Percentiles rank a stretch among this genome's conserved stretches.
phyloP scores from a whole-genome alignment of 1,284 basidiomycete genomes.

The Boletus semigastroideus region DNA sequence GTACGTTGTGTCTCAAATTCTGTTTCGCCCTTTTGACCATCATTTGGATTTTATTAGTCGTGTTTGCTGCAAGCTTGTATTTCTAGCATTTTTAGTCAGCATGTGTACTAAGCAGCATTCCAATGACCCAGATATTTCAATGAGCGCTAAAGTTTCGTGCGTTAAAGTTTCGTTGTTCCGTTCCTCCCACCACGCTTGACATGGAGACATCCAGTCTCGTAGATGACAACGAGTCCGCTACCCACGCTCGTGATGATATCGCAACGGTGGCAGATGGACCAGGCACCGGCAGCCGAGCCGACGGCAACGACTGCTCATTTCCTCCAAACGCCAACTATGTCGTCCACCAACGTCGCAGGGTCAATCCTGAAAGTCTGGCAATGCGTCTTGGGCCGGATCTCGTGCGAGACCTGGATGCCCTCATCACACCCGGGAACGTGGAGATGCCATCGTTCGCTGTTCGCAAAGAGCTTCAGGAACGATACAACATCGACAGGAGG shows the following conservation, averaged over 20 bases:
- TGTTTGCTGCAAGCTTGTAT: slow-evolving; percentile 85
- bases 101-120: slow-evolving; percentile 21
- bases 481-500: slow-evolving; percentile 64
- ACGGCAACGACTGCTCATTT: slow-evolving; percentile 3
- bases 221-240: background rate
- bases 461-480: slow-evolving; percentile 64
- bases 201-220: slow-evolving; percentile 14
- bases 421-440: slow-evolving; percentile 62
- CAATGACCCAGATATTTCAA: slow-evolving; percentile 16
- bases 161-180: slow-evolving; percentile 1
- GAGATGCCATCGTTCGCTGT: slow-evolving; percentile 71
- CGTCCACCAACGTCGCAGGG: slow-evolving; percentile 39
- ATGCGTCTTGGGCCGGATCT: slow-evolving; percentile 62
- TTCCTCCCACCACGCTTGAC: slow-evolving; percentile 1
- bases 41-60: slow-evolving; percentile 47
- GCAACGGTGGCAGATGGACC: background rate
- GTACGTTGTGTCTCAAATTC: slow-evolving; percentile 48
- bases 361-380: slow-evolving; percentile 57
- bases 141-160: background rate
- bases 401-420: slow-evolving; percentile 63
- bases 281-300: slow-evolving; percentile 13
- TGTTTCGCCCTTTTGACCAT: slow-evolving; percentile 6
- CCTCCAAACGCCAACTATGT: slow-evolving; percentile 5
- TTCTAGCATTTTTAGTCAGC: slow-evolving; percentile 49
- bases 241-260: background rate